Evolutionary conservation across 2,329 filamentous ascomycete species (phyloP).

Genomic region (Pseudogymnoascus sp.): DNA sequence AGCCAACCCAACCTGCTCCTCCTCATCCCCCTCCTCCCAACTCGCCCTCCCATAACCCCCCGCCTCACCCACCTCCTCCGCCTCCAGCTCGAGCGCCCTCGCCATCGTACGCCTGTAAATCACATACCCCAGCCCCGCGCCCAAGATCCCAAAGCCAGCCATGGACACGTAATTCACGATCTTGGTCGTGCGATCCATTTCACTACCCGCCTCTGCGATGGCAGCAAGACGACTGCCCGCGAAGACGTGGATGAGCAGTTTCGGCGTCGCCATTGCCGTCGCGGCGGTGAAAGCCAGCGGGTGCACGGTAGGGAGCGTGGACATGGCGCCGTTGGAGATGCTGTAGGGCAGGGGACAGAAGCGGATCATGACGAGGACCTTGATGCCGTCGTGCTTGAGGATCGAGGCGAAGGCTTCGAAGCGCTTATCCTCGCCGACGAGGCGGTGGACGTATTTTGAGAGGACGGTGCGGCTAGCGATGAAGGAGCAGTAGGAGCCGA

Average conservation of each 20-base stretch:
- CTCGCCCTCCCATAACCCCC: conserved; percentile 9
- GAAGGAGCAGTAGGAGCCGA: conserved; percentile 73
- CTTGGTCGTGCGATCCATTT: conserved; percentile 73
- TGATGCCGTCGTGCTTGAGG: conserved; percentile 80
- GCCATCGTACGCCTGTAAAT: conserved; percentile 71
- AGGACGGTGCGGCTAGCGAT: conserved; percentile 71
- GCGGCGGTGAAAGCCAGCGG: conserved; percentile 69
- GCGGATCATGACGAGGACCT: conserved; percentile 82
- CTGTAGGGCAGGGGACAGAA: conserved; percentile 90
- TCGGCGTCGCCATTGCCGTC: conserved; percentile 74
- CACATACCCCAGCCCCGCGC: conserved; percentile 67
- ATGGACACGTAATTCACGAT: conserved; percentile 80
- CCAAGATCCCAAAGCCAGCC: conserved; percentile 59
- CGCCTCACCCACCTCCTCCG: conserved; percentile 14
- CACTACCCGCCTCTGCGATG: conserved; percentile 72
- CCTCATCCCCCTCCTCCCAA: conserved; percentile 14
- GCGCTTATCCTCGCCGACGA: conserved; percentile 74
- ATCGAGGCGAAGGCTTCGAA: conserved; percentile 86
- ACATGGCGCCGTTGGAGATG: conserved; percentile 86
- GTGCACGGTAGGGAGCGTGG: conserved; percentile 82
- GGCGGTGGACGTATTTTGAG: conserved; percentile 65
- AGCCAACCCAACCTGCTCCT: conserved; percentile 17
- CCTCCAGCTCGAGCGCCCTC: conserved; percentile 48
- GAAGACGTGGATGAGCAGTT: conserved; percentile 85
- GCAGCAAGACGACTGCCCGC: conserved; percentile 76